phyloP scores from a whole-genome alignment of 2,329 filamentous ascomycete genomes.

The Trichophyton verrucosum region DNA sequence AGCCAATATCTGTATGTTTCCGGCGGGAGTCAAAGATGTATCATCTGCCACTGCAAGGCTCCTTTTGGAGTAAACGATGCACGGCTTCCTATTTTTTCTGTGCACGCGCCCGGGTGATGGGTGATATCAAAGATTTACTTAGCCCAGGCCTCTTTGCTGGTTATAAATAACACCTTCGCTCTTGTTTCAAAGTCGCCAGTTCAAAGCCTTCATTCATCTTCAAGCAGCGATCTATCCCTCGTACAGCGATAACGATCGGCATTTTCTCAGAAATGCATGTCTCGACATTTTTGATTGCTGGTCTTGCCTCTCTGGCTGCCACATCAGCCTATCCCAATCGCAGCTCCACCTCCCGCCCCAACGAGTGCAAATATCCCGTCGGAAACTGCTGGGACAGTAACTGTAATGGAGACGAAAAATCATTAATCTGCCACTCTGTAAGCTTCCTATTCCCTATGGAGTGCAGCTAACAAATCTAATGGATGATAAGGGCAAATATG shows the following conservation, averaged over 20 bases:
- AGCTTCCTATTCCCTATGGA: background rate
- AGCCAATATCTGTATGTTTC: background rate
- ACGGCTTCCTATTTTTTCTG: background rate
- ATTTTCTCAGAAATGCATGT: slow-evolving; percentile 2
- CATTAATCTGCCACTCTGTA: slow-evolving; percentile 8
- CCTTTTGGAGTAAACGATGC: background rate
- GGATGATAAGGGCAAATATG: slow-evolving; percentile 5
- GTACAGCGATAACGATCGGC: background rate
- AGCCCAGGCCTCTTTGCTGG: background rate
- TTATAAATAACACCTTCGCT: background rate
- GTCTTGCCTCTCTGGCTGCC: slow-evolving; percentile 3
- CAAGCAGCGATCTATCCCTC: background rate
- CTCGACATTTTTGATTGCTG: background rate
- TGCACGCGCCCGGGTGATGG: background rate
- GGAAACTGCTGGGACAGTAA: slow-evolving; percentile 10
- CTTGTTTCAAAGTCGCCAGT: background rate
- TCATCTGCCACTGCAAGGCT: background rate
- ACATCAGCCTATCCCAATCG: slow-evolving; percentile 3
- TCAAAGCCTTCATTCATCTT: background rate
- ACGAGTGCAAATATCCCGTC: slow-evolving; percentile 7
- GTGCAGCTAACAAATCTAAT: background rate
- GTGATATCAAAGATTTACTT: background rate
- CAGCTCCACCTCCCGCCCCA: background rate
- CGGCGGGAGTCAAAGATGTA: background rate
- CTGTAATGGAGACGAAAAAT: slow-evolving; percentile 8